Evolutionary conservation across 2,329 filamentous ascomycete genomes (phyloP).

Genomic region (Pseudogymnoascus sp.): DNA sequence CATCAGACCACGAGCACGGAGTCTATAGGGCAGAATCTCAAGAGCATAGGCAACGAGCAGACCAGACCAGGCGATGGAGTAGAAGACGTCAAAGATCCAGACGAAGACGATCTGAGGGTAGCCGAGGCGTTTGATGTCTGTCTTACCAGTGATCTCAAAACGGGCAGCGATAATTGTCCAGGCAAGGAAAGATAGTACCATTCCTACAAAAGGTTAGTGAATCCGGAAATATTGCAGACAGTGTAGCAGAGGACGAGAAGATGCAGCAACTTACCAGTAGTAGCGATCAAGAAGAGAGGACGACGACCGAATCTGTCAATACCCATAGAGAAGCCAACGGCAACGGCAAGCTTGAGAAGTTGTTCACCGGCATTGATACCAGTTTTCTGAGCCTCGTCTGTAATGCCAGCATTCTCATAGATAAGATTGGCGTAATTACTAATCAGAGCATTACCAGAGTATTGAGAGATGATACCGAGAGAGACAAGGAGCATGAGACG

Average conservation of each 20-base stretch:
- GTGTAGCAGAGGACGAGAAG: neutral
- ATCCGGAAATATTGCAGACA: neutral
- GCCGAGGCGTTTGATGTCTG: constrained; percentile 28
- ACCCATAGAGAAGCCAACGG: constrained; percentile 45
- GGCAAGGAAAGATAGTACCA: constrained; percentile 40
- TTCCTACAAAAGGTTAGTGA: constrained; percentile 20
- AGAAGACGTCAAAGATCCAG: constrained; percentile 42
- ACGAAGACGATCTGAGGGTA: constrained; percentile 38
- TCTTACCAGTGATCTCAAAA: constrained; percentile 31
- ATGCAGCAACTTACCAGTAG: constrained; percentile 11
- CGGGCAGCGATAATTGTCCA: constrained; percentile 41
- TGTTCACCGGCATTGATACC: constrained; percentile 27
- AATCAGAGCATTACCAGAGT: constrained; percentile 58
- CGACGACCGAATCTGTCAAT: constrained; percentile 48
- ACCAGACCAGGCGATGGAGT: constrained; percentile 49
- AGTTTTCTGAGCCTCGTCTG: constrained; percentile 18
- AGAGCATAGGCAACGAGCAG: constrained; percentile 46
- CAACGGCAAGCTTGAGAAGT: constrained; percentile 42
- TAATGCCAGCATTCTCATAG: constrained; percentile 54
- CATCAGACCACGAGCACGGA: constrained; percentile 38
- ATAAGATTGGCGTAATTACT: constrained; percentile 58
- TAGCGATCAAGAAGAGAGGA: constrained; percentile 41
- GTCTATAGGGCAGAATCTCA: constrained; percentile 42
- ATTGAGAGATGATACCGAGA: constrained; percentile 59
- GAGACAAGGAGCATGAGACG: constrained; percentile 53